A percentile compares a stretch with the other conserved stretches of the same genome.
phyloP scores from a whole-genome alignment of 2,329 filamentous ascomycete species.

The Pleoardoris graminearum region DNA sequence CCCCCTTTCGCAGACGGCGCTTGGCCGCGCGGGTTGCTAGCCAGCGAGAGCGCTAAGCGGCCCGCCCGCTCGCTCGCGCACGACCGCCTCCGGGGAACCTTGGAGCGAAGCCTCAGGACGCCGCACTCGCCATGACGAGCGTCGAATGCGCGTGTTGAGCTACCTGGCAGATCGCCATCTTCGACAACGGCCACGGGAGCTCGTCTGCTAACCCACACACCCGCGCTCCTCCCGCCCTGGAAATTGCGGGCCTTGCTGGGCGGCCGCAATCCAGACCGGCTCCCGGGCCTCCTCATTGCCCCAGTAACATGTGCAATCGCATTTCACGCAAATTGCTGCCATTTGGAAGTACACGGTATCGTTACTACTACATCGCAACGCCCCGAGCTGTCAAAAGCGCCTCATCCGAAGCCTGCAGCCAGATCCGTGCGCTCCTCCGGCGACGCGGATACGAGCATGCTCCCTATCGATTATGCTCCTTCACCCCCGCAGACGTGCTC shows the following conservation, averaged over 20 bases:
- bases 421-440: no score
- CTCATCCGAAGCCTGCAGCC: no score
- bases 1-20: constrained; percentile 28
- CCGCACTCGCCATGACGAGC: neutral
- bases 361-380: neutral
- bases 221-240: neutral
- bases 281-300: constrained; percentile 1
- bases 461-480: no score
- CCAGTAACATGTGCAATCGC: constrained; percentile 7
- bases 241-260: constrained; percentile 9
- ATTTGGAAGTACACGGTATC: constrained; percentile 2
- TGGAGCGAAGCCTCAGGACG: constrained; percentile 5
- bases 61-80: neutral
- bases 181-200: neutral
- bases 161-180: neutral
- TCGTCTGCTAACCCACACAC: neutral
- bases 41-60: constrained; percentile 22
- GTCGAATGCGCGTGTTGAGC: neutral
- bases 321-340: constrained; percentile 4
- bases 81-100: neutral
- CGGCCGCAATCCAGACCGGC: constrained; percentile 6
- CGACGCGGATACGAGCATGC: no score
- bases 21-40: constrained; percentile 26
- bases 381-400: constrained; percentile 3
- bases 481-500: constrained; percentile 9